These are phyloP conservation scores for Elongisporangium anandrum DNA, from an alignment of 352 stramenopile species.

Conservation along the genomic window DNA sequence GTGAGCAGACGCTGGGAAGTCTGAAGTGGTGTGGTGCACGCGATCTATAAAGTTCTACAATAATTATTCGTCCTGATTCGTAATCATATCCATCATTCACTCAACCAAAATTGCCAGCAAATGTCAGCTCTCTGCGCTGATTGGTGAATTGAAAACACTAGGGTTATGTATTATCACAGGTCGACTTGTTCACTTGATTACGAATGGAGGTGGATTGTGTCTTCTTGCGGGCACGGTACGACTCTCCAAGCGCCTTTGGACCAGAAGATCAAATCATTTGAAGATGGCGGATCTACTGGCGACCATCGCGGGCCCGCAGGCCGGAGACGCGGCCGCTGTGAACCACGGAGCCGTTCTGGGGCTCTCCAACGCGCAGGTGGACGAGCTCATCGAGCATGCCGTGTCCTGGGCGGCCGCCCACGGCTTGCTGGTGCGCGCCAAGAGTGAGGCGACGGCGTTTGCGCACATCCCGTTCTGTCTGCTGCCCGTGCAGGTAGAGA, in stretches of 20 bases:
- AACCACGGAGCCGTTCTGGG: conserved; percentile 35
- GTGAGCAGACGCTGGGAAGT: not conserved
- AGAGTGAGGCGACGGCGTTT: conserved; percentile 36
- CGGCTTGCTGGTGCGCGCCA: conserved; percentile 50
- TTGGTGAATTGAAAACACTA: not conserved
- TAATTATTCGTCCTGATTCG: not conserved
- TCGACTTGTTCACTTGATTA: not conserved
- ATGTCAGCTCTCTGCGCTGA: not conserved
- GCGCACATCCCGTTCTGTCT: conserved; percentile 78
- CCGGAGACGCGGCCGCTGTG: conserved; percentile 1
- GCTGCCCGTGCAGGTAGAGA: conserved; percentile 46
- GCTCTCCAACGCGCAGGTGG: conserved; percentile 32
- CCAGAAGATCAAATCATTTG: not conserved
- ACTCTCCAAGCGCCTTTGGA: not conserved
- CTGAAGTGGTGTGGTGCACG: not conserved
- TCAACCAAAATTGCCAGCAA: not conserved
- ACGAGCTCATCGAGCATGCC: conserved; percentile 58
- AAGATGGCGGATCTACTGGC: conserved; percentile 46
- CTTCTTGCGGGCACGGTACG: not conserved
- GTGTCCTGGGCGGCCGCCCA: conserved; percentile 72
- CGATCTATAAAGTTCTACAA: not conserved
- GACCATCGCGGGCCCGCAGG: conserved; percentile 21
- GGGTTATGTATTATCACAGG: not conserved
- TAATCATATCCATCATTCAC: not conserved
- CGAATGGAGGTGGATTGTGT: not conserved